Conservation (phyloP, 176 grass and related monocot genomes). For the Musa troglodytarum region DNA sequence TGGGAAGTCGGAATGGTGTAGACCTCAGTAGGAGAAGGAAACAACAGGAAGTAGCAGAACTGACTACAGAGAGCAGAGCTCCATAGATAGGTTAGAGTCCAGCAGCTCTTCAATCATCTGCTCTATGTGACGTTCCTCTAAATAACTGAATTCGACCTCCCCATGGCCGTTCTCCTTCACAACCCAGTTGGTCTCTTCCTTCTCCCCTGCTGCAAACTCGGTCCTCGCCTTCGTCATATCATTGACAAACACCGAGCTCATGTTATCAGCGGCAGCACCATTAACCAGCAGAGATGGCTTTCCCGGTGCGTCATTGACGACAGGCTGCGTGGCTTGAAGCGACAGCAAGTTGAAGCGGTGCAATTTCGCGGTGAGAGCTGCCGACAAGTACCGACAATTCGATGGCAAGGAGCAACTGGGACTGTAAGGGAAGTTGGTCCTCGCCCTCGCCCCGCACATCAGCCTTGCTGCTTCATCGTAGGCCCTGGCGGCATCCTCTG, state of each 20-base stretch:
- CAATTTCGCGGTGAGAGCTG: constrained; percentile 69
- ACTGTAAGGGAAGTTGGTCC: constrained; percentile 72
- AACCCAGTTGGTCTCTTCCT: not conserved
- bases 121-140: constrained; percentile 83
- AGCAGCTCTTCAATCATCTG: constrained; percentile 99
- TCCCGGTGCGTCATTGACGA: not conserved
- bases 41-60: not conserved
- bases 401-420: not conserved
- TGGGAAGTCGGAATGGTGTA: not conserved
- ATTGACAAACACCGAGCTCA: not conserved
- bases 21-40: not conserved
- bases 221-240: not conserved
- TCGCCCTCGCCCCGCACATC: constrained; percentile 72
- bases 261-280: constrained; percentile 1
- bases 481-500: constrained; percentile 80
- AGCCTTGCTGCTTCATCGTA: constrained; percentile 95
- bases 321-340: constrained; percentile 30
- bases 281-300: not conserved
- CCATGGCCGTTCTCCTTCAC: not conserved
- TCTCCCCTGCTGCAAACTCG: not conserved
- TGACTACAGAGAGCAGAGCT: constrained; percentile 49
- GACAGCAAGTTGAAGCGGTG: constrained; percentile 75
- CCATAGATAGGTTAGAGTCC: constrained; percentile 90
- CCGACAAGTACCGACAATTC: constrained; percentile 43
- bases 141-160: constrained; percentile 36